Evolutionary conservation across 2,329 filamentous ascomycete species (phyloP), one percentile per base, ranked within the genome.

Genomic region (Cercospora berteroae): DNA sequence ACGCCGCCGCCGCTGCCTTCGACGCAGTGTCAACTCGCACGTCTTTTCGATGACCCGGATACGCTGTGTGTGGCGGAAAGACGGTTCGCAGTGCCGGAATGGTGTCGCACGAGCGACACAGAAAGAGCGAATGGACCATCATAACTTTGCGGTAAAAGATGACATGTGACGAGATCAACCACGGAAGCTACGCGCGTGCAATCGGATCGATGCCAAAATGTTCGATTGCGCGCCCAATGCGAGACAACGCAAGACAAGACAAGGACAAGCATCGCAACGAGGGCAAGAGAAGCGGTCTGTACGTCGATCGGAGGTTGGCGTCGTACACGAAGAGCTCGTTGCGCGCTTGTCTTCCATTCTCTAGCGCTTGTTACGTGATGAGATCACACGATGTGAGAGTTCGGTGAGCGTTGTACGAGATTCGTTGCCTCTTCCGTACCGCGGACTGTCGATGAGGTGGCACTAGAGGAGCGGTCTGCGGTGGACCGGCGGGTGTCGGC

Each of bases 401-500:
- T 58, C 29, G 55, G 31, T 31, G 31, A 36, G 55, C 4, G 55
- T 36, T 58, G 16, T 58, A 58, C 55, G 31, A 58, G 55, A 33
- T 58, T 36, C 8, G 29, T 58, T 36, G 27, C 55, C 55, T 58
- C 18, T 36, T 20, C 18, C 8, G 55, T 58, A n/a, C 55, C n/a
- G 55, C 55, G 18, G 55, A 36, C 18, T 23, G 27, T 58, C 29
- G 55, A 58, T 58, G 55, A 58, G 18, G 55, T 58, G 27, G 31
- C 55, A 58, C 55, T 31, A 58, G 55, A 58, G 27, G 55, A 58
- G 55, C 55, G 55, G 55, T 58, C 55, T 33, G 55, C 55, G 55
- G 55, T 36, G 55, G 27, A 33, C 55, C 27, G 31, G 55, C 55
- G 31, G 55, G n/a, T 36, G 29, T 33, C 55, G 55, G 55, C 55